Evolutionary conservation across 2,329 filamentous ascomycete genomes (phyloP).

Genomic region (Daldinia sp.): DNA sequence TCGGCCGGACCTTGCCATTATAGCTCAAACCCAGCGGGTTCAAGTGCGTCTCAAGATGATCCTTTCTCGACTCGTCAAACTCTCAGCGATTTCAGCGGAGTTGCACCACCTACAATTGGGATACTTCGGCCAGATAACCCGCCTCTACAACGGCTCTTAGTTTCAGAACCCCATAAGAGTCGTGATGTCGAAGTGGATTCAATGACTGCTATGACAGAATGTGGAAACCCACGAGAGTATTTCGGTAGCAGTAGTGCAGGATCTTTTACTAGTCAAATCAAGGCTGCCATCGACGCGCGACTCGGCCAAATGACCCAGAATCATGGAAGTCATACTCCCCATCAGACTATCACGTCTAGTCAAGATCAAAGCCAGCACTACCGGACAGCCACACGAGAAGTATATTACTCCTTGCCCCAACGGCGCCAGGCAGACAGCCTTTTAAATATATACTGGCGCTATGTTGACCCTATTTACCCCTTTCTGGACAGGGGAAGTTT

Average conservation of each 20-base stretch:
- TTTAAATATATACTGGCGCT: neutral
- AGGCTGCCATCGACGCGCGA: neutral
- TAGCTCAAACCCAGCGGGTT: neutral
- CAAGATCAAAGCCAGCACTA: too few relatives aligned
- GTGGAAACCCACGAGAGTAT: neutral
- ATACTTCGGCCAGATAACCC: too few relatives aligned
- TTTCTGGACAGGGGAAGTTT: neutral
- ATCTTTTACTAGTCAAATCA: neutral
- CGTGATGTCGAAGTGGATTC: neutral
- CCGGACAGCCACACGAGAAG: neutral
- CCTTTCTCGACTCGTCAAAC: neutral
- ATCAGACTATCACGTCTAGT: too few relatives aligned
- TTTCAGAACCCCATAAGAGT: neutral
- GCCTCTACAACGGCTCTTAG: neutral
- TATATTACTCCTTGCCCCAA: neutral
- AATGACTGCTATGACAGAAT: neutral
- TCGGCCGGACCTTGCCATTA: neutral
- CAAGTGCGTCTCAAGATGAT: neutral
- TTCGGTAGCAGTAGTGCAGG: neutral
- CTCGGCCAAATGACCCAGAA: neutral
- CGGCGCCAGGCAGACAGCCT: neutral
- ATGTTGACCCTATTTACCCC: neutral
- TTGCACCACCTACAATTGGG: neutral
- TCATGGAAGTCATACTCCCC: too few relatives aligned
- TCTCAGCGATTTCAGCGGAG: neutral